Evolutionary conservation across 257 asterid species (phyloP), one percentile per base, ranked within the genome.

Genomic region (Scutellaria barbata): DNA sequence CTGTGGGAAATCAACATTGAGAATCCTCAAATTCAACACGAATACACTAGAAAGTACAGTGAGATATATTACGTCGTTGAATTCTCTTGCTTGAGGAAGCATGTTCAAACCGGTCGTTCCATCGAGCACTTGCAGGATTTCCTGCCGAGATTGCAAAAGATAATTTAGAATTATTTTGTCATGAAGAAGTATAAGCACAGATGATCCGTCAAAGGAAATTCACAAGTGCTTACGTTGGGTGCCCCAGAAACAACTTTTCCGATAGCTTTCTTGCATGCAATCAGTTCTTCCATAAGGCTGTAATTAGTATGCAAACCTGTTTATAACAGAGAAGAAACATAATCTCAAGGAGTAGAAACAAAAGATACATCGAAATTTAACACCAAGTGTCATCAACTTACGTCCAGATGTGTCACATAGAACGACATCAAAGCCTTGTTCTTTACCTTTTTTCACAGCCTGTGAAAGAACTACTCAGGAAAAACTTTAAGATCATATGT

Each of bases 11-110:
- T 63, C 47, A 37, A 40, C 55, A 68, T 5, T 1, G 16, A 22
- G 18, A 33, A 5, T 56, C 11, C 12, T 22, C 3, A 64, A 45
- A 22, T 5, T 52, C 50, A 42, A 63, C 12, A 66, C 2, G 6
- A 8, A 30, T 17, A 47, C n/a, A n/a, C n/a, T n/a, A n/a, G n/a
- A n/a, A n/a, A n/a, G n/a, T n/a, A n/a, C n/a, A n/a, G n/a, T n/a
- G n/a, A n/a, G n/a, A n/a, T n/a, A n/a, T n/a, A n/a, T n/a, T n/a
- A n/a, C 99, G 56, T 94, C 99, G 16, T 94, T 94, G 83, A 94
- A 94, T 80, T 94, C 99, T 74, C 97, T 85, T 60, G 97, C 99
- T 85, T 94, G 99, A 7, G 95, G 96, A 76, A 94, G 97, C 98
- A 94, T 94, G 85, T 90, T 94, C 70, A 94, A 79, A 74, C 98